Conservation (phyloP, 2,329 filamentous ascomycete species). For the Microascus cirrosus region DNA sequence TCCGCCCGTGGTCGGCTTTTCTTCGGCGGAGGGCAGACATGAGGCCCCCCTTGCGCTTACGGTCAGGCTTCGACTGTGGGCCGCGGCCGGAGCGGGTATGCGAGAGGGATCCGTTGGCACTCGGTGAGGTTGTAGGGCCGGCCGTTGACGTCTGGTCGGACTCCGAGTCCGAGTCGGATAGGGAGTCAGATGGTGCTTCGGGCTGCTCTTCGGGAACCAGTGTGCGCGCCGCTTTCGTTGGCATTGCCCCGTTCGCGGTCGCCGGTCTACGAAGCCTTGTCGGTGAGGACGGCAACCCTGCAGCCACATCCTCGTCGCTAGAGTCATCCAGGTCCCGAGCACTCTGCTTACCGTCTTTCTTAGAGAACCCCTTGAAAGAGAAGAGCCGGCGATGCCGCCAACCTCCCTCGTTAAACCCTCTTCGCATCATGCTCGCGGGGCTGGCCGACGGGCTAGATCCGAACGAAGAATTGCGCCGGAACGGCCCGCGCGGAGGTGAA, state of each 20-base stretch:
- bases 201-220: background rate
- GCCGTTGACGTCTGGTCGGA: background rate
- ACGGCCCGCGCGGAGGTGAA: conserved; percentile 51
- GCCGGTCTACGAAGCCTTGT: conserved; percentile 18
- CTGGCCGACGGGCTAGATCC: background rate
- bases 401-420: conserved; percentile 22
- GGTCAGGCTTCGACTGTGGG: conserved; percentile 2
- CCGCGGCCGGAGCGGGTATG: conserved; percentile 30
- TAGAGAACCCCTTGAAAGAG: conserved; percentile 26
- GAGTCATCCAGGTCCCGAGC: conserved; percentile 49
- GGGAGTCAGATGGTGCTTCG: background rate
- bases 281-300: background rate
- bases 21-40: conserved; percentile 55
- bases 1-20: conserved; percentile 34
- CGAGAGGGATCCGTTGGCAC: conserved; percentile 17
- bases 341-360: conserved; percentile 26
- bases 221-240: background rate
- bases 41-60: conserved; percentile 19
- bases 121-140: background rate
- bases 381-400: conserved; percentile 27
- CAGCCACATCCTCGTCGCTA: conserved; percentile 39
- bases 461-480: conserved; percentile 25
- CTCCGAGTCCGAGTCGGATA: background rate
- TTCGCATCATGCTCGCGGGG: conserved; percentile 24
- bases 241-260: conserved; percentile 7